Evolutionary conservation across 1,284 basidiomycete genomes (phyloP).

Genomic region (Vanrija humicola): DNA sequence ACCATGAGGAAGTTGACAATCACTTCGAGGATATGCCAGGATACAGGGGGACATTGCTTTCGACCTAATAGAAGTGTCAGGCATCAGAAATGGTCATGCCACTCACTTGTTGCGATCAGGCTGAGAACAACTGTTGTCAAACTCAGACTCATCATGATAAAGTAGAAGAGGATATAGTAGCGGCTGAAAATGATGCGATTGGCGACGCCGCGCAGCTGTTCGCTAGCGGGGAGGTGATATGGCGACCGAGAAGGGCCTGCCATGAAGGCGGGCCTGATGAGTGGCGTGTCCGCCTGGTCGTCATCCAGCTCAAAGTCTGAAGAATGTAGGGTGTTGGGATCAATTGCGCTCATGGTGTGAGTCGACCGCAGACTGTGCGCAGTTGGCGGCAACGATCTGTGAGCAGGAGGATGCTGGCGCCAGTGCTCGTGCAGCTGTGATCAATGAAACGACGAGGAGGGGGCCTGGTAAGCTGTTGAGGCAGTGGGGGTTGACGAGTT

Average conservation of each 20-base stretch:
- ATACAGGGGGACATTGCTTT: constrained; percentile 47
- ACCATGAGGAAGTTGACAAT: constrained; percentile 92
- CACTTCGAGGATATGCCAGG: constrained; percentile 86
- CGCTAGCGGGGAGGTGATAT: constrained; percentile 42
- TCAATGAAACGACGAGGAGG: too few species aligned
- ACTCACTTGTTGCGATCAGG: constrained; percentile 52
- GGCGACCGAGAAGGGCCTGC: constrained; percentile 30
- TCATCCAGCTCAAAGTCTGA: constrained; percentile 26
- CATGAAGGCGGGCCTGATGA: constrained; percentile 1
- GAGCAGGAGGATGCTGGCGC: too few species aligned
- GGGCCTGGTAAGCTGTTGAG: too few species aligned
- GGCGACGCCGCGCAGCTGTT: constrained; percentile 47
- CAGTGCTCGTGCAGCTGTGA: too few species aligned
- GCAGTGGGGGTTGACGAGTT: too few species aligned
- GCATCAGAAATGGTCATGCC: not conserved
- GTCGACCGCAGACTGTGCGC: not conserved
- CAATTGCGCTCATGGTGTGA: not conserved
- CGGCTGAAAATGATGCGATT: constrained; percentile 48
- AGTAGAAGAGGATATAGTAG: constrained; percentile 63
- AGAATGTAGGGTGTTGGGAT: constrained; percentile 5
- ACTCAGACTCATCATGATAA: constrained; percentile 83
- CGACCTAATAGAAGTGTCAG: constrained; percentile 16
- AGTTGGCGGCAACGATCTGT: not conserved
- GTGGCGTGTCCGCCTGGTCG: constrained; percentile 4
- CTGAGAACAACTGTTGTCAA: constrained; percentile 86